Percentiles rank a stretch among this genome's conserved stretches.
Conservation (phyloP, 257 asterid genomes). For the Przewalskia tangutica region DNA sequence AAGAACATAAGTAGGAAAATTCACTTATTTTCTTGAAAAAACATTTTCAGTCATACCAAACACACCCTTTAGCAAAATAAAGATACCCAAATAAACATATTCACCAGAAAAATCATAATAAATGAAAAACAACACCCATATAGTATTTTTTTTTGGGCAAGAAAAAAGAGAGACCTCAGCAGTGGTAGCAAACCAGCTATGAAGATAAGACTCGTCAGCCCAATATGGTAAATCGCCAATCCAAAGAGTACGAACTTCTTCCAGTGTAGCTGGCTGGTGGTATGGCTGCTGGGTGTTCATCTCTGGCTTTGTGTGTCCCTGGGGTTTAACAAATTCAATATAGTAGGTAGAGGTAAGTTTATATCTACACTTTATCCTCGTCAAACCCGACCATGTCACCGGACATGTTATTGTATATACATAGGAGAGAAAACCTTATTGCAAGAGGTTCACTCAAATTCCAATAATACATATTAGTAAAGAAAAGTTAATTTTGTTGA, state of each 20-base stretch:
- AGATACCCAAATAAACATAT: not conserved
- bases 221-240: conserved; percentile 98
- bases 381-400: too few relatives aligned
- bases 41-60: not conserved
- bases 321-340: not conserved
- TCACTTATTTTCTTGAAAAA: not conserved
- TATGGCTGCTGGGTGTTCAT: conserved; percentile 43
- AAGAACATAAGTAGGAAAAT: too few relatives aligned
- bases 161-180: conserved; percentile 48
- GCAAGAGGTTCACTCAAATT: too few relatives aligned
- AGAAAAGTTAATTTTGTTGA: too few relatives aligned
- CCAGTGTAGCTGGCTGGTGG: conserved; percentile 89
- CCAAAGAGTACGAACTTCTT: conserved; percentile 99
- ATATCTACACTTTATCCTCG: too few relatives aligned
- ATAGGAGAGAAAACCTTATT: too few relatives aligned
- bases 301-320: not conserved
- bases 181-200: conserved; percentile 78
- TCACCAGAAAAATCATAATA: not conserved
- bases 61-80: too few relatives aligned
- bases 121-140: not conserved
- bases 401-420: too few relatives aligned
- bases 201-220: conserved; percentile 93
- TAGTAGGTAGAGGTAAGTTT: too few relatives aligned
- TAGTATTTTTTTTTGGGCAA: not conserved
- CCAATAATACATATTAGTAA: too few relatives aligned